Evolutionary conservation across 495 filamentous ascomycete genomes (phyloP), one percentile per base, ranked within the genome.

Genomic region (Pseudoneurospora amorphoporcata): DNA sequence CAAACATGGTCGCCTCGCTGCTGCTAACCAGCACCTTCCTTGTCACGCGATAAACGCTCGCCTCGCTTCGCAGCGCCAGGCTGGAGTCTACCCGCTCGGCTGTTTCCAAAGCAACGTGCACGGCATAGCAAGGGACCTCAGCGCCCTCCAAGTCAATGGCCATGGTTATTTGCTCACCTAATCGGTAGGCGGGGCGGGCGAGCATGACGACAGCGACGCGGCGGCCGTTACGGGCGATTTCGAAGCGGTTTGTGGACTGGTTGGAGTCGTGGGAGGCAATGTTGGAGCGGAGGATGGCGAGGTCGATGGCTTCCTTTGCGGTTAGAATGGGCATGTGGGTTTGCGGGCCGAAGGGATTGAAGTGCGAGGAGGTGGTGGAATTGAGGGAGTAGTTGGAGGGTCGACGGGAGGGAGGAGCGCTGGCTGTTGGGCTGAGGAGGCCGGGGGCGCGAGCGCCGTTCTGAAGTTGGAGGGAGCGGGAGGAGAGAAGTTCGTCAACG

Each of bases 181-280:
- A 86, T 53, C 94, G 88, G 83, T 97, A 97, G 0, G 95, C 90
- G 1, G 96, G 92, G n/a, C 96, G 90, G 29, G 94, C 90, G 38
- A 99, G 88, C 75, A 92, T 93, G 65, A 98, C 87, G 4, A 94
- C 92, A 8, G 92, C 95, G 39, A 99, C 94, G 35, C 91, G 91
- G 69, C 87, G 85, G 39, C 94, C 93, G 78, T 93, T 92, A 8
- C 96, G 92, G 6, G 95, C 92, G 76, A 99, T 98, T 77, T 97
- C 94, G 81, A 98, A 99, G 39, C 93, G 89, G 79, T 94, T 97
- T 37, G 91, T 86, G 76, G 90, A 91, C 72, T 90, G 89, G 8
- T 88, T 87, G 19, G 83, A 81, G 68, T 87, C 85, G 53, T 61
- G 53, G 3, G 82, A 80, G 1, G 88, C 82, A 68, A 89, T 79